Conservation (phyloP, 192 early-diverging fungal genomes). For the Thamnidium elegans region DNA sequence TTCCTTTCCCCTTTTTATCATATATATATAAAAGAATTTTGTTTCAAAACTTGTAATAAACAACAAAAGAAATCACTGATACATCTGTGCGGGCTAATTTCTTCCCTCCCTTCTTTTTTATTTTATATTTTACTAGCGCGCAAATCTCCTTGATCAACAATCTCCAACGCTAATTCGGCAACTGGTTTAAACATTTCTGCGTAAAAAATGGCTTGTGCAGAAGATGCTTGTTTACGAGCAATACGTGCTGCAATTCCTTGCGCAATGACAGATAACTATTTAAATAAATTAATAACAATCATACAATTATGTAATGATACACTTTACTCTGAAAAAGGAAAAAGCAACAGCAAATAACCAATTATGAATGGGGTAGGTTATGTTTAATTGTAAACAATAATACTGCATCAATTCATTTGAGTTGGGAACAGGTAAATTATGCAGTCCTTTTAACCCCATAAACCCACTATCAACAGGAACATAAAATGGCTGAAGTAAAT, state of each 20-base stretch:
- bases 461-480: conserved; percentile 28
- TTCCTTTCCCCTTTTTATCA: too few species aligned
- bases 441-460: conserved; percentile 43
- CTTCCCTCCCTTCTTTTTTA: not conserved
- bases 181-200: conserved; percentile 46
- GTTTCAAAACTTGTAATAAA: too few species aligned
- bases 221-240: conserved; percentile 78
- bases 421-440: conserved; percentile 52
- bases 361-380: conserved; percentile 70
- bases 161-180: conserved; percentile 52
- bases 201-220: conserved; percentile 49
- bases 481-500: conserved; percentile 75
- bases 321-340: conserved; percentile 74
- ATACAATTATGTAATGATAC: too few species aligned
- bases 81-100: too few species aligned
- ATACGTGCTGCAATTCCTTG: conserved; percentile 90
- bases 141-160: conserved; percentile 49
- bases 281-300: too few species aligned
- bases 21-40: too few species aligned
- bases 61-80: too few species aligned
- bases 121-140: not conserved
- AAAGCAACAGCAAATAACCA: conserved; percentile 86
- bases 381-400: conserved; percentile 63
- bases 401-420: conserved; percentile 61
- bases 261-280: conserved; percentile 58